Evolutionary conservation across 2,329 filamentous ascomycete genomes (phyloP), one percentile per base, ranked within the genome.

Genomic region (Didymella glomerata): DNA sequence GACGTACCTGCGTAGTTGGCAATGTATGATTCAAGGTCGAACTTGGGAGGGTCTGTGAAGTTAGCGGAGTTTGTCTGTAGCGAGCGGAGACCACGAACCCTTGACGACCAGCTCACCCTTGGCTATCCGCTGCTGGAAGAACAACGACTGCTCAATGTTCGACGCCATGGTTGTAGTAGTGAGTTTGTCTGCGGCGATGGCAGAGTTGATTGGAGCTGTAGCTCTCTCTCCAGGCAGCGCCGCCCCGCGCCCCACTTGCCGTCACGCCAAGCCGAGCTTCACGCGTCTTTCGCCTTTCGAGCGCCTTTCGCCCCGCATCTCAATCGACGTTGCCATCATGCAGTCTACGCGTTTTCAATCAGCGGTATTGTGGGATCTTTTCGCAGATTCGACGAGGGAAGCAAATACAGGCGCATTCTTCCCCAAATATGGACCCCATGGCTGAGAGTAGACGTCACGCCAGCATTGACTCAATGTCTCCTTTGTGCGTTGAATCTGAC

Each of bases 11-110:
- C 84, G 78, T 98, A 99, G 74, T 97, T 96, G 66, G 89, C 85
- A 48, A 97, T 90, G 77, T 97, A 98, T 36, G 90, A 86, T 61
- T 97, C 92, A 41, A 99, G 85, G 70, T 98, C 95, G 68, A 98
- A 89, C 74, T 94, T 97, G 10, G 94, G 93, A 7, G 86, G 79
- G 47, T 92, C 91, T 94, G 59, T 16, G 24, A 41, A 38, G 55
- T 76, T 57, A 73, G 71, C 56, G 42, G 24, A 24, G 34, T 24
- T 34, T 28, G 28, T 28, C n/a, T 30, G 50, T 30, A 14, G 22
- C 10, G 7, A 40, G 8, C 27, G 24, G 34, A 30, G 28, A 11
- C 34, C 6, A 20, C 36, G 22, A 64, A 75, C 76, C 76, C 64
- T 71, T 76, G 50, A 77, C 74, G 22, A 78, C 57, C 22, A 70